Base-by-base conservation (phyloP, 2,329 filamentous ascomycete species). In the Westerdykella ornata region DNA sequence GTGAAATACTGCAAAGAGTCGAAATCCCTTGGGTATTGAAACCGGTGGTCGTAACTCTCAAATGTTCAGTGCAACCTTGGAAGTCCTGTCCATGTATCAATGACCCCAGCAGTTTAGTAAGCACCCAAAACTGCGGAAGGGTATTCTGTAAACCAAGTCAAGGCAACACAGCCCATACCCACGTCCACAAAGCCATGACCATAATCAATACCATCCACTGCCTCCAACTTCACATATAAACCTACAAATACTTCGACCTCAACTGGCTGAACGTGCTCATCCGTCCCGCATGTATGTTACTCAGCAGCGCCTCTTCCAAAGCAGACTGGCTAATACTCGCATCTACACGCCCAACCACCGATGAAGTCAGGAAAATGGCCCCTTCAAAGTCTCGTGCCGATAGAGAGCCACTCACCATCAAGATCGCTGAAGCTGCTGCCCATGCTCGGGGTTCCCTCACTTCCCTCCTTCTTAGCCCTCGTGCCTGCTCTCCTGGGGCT, bases 391-490 rank as follows among this genome's bases (percentile, higher is more conserved):
- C 13, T 34, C 17, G 34, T 12, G 32, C 13, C 13, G 14, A 30
- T 5, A 38, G 13, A 14, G 26, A 39, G 26, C 28, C 31, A 55
- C 59, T 51, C 63, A 76, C 84, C 85, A 60, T 90, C 86, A 33
- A 94, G 73, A 68, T 92, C 87, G 65, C 85, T 90, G 56, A 88
- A 92, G 54, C 85, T 89, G 62, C 85, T 90, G 1, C 85, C 84
- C 59, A 65, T 65, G 32, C 62, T 65, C 12, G 60, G 61, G 2
- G 59, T 59, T 1, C 60, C 62, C 34, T 65, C 62, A 34, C 62
- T 65, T 4, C 60, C 60, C 17, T 63, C 59, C 31, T 48, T 58
- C 31, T 43, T 47, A 29, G 43, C 40, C 37, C 47, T 58, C 15
- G 35, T 39, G 15, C 48, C 51, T 20, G 19, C 38, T 7, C 52